phyloP scores from a whole-genome alignment of 257 asterid genomes.

The Forsythia suspensa region DNA sequence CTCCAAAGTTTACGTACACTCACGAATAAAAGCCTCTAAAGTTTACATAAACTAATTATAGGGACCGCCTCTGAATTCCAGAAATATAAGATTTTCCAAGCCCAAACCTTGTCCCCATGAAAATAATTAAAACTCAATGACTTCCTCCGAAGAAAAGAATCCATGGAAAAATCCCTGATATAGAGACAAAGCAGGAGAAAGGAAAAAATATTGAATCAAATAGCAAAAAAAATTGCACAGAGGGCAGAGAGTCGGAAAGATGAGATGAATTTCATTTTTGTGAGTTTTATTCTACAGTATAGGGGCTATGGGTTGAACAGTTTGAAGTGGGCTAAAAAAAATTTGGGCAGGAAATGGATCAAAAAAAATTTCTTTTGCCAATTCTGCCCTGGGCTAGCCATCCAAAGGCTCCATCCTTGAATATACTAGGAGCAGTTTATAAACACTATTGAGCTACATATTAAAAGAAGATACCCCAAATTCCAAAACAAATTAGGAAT shows the following conservation, averaged over 20 bases:
- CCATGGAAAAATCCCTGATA: no score
- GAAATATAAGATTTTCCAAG: no score
- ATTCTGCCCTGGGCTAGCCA: not conserved
- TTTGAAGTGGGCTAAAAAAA: not conserved
- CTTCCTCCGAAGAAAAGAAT: no score
- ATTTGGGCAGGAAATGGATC: no score
- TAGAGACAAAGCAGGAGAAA: no score
- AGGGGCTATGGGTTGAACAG: not conserved
- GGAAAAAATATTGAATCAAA: no score
- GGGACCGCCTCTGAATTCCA: no score
- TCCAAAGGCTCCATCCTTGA: not conserved
- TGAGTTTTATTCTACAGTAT: not conserved
- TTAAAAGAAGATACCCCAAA: not conserved
- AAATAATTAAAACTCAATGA: no score
- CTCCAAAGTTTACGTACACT: not conserved
- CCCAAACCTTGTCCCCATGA: no score
- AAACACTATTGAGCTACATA: not conserved
- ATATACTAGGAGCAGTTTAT: not conserved
- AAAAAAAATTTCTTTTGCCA: no score
- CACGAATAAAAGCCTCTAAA: not conserved
- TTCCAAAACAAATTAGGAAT: not conserved
- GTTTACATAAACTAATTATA: not conserved
- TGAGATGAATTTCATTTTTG: not conserved
- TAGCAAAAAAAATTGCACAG: not conserved
- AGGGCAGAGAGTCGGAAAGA: not conserved